These are phyloP conservation scores for Pythium grandisporangium DNA, from an alignment of 352 stramenopile genomes.

Conservation along the genomic window DNA sequence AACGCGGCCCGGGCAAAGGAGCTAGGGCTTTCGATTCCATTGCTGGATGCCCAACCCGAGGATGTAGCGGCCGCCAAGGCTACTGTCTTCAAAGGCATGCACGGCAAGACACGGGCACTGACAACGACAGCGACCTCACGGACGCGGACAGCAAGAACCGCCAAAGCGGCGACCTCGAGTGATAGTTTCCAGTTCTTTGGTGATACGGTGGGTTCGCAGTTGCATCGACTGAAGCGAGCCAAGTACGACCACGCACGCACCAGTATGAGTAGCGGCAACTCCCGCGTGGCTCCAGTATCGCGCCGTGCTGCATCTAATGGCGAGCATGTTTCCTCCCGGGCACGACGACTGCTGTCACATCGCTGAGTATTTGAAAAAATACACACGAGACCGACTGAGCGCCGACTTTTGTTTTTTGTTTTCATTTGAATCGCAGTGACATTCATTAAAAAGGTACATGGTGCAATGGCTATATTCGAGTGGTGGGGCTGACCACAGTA, in stretches of 20 bases:
- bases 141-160: background rate
- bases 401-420: no score
- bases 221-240: slow-evolving; percentile 35
- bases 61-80: slow-evolving; percentile 51
- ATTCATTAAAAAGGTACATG: no score
- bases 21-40: slow-evolving; percentile 44
- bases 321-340: no score
- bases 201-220: slow-evolving; percentile 32
- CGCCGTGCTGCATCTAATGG: no score
- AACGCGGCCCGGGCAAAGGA: slow-evolving; percentile 26
- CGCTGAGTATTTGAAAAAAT: no score
- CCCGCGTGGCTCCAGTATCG: no score
- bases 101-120: slow-evolving; percentile 27
- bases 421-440: no score
- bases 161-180: background rate
- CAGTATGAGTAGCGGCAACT: background rate
- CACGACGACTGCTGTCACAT: no score
- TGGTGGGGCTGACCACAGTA: no score
- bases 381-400: no score
- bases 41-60: slow-evolving; percentile 43
- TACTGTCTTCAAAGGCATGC: slow-evolving; percentile 45
- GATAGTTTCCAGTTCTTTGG: slow-evolving; percentile 57
- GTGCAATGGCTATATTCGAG: no score
- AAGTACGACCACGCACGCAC: slow-evolving; percentile 5
- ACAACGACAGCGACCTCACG: background rate